Conservation (phyloP, 306 rosid species). For the Dalbergia cochinchinensis region DNA sequence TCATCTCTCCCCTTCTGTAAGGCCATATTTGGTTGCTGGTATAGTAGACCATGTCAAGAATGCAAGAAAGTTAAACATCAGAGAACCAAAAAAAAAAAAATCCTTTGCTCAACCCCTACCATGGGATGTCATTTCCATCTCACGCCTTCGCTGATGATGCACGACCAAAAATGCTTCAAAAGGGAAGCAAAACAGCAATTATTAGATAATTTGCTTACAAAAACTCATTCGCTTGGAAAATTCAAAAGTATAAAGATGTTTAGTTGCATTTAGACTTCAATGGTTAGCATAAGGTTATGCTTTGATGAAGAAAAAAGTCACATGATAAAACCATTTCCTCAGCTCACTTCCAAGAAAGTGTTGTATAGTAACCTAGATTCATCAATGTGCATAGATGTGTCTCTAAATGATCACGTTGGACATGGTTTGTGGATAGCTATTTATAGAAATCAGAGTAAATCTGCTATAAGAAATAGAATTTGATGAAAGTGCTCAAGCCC, state of each 20-base stretch:
- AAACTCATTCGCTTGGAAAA: background rate
- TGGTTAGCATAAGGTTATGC: background rate
- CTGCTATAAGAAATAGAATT: background rate
- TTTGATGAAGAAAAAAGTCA: slow-evolving; percentile 1
- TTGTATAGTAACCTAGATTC: background rate
- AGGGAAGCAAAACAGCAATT: slow-evolving; percentile 16
- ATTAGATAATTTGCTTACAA: slow-evolving; percentile 19
- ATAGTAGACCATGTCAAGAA: slow-evolving; percentile 50
- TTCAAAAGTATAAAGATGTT: background rate
- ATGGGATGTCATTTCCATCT: slow-evolving; percentile 25
- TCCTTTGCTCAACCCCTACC: slow-evolving; percentile 38
- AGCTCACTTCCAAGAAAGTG: background rate
- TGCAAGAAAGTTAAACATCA: slow-evolving; percentile 47
- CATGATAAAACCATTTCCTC: background rate
- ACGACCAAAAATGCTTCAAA: slow-evolving; percentile 54
- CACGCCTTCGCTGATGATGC: slow-evolving; percentile 51
- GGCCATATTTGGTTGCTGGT: slow-evolving; percentile 60
- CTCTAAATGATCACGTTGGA: background rate
- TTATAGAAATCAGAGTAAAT: background rate
- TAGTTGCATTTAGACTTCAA: background rate
- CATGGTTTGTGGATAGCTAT: background rate
- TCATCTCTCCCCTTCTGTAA: slow-evolving; percentile 36
- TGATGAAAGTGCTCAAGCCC: slow-evolving; percentile 4
- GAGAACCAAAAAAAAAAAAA: slow-evolving; percentile 8
- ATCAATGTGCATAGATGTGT: background rate